phyloP scores from a whole-genome alignment of 2,329 filamentous ascomycete species.

The Sarocladium oryzae region DNA sequence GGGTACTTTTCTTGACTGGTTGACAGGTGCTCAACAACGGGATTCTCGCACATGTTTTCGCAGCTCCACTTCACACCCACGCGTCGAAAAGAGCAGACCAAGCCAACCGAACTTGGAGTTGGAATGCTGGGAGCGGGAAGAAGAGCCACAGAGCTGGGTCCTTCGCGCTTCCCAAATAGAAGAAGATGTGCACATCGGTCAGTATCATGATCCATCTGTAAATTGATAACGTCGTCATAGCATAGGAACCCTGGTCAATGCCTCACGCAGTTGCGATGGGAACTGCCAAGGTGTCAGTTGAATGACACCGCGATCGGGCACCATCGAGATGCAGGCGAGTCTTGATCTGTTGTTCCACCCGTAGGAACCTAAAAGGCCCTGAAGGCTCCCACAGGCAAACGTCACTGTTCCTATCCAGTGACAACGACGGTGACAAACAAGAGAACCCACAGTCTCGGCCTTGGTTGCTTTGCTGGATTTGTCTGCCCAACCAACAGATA shows the following conservation, averaged over 20 bases:
- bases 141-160: constrained; percentile 1
- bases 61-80: too few relatives aligned
- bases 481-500: too few relatives aligned
- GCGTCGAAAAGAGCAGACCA: too few relatives aligned
- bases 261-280: not conserved
- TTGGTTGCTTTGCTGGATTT: not conserved
- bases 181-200: not conserved
- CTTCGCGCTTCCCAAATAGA: not conserved
- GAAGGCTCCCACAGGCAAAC: not conserved
- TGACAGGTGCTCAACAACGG: not conserved
- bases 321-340: constrained; percentile 2
- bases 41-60: too few relatives aligned
- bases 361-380: not conserved
- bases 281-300: too few relatives aligned
- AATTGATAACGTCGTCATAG: not conserved
- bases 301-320: constrained; percentile 5
- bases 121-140: constrained; percentile 9
- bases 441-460: not conserved
- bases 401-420: not conserved
- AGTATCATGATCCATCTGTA: not conserved
- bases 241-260: not conserved
- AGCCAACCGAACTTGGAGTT: too few relatives aligned
- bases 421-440: not conserved
- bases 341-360: not conserved
- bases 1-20: not conserved